phyloP scores from a whole-genome alignment of 345 rosid species.

The Salix brachista region DNA sequence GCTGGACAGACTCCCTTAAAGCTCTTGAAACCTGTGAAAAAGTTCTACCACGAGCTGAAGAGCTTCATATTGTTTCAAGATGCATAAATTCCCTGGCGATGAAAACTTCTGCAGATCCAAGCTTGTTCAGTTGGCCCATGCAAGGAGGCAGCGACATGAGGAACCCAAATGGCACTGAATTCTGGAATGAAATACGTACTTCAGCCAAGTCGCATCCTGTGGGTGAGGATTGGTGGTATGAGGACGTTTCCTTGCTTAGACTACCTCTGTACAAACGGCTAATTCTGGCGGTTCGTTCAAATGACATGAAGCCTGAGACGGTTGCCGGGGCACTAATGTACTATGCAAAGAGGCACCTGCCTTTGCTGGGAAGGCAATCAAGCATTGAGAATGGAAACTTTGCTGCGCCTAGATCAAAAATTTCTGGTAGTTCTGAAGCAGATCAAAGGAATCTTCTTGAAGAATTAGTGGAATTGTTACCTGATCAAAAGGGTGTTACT shows the following conservation, averaged over 20 bases:
- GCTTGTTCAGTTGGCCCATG: conserved; percentile 62
- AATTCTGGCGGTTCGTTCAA: conserved; percentile 48
- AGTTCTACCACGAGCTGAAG: conserved; percentile 60
- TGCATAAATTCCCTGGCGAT: conserved; percentile 75
- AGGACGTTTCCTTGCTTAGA: conserved; percentile 60
- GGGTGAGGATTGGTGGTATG: conserved; percentile 83
- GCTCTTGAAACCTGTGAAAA: conserved; percentile 72
- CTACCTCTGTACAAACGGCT: conserved; percentile 60
- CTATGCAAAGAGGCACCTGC: conserved; percentile 69
- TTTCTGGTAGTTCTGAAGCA: conserved; percentile 30
- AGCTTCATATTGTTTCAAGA: conserved; percentile 68
- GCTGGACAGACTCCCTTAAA: conserved; percentile 67
- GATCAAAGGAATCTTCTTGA: conserved; percentile 67
- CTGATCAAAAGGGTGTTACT: conserved; percentile 43
- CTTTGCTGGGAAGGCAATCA: conserved; percentile 53
- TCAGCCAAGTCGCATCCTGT: conserved; percentile 28
- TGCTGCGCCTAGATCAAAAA: conserved; percentile 25
- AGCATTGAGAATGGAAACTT: conserved; percentile 26
- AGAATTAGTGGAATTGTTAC: conserved; percentile 67
- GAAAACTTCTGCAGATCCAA: conserved; percentile 66
- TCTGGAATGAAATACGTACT: conserved; percentile 72
- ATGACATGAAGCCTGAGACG: conserved; percentile 50
- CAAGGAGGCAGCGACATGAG: conserved; percentile 23
- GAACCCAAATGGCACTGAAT: conserved; percentile 34
- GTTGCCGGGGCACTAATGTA: conserved; percentile 60